These are phyloP conservation scores for Ophiognomonia clavigignenti-juglandacearum DNA, from an alignment of 2,329 filamentous ascomycete species.

Conservation along the genomic window DNA sequence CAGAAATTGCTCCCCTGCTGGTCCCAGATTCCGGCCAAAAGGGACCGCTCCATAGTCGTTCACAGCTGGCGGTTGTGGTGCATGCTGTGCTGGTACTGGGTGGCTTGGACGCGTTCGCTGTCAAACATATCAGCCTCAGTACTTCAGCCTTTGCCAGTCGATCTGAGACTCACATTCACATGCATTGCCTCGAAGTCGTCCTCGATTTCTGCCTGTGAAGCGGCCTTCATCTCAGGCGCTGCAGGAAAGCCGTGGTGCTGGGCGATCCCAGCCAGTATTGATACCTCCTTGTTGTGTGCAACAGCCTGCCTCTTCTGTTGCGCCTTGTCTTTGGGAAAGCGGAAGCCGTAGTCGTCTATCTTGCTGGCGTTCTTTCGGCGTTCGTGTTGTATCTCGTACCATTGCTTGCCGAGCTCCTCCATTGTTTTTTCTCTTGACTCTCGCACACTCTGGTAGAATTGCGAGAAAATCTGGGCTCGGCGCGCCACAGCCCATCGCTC, in stretches of 20 bases:
- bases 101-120: conserved; percentile 27
- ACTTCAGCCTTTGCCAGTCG: not conserved
- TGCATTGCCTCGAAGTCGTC: conserved; percentile 87
- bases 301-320: conserved; percentile 81
- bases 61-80: conserved; percentile 28
- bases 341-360: conserved; percentile 75
- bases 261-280: conserved; percentile 80
- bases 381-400: conserved; percentile 89
- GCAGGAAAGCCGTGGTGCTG: conserved; percentile 97
- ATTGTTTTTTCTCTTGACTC: conserved; percentile 77
- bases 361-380: conserved; percentile 65
- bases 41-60: conserved; percentile 45
- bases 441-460: conserved; percentile 83
- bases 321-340: conserved; percentile 70
- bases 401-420: conserved; percentile 78
- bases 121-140: conserved; percentile 4
- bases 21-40: conserved; percentile 47
- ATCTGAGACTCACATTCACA: conserved; percentile 64
- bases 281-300: conserved; percentile 93
- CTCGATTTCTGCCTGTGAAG: conserved; percentile 69
- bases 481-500: conserved; percentile 73
- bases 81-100: conserved; percentile 28
- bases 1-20: conserved; percentile 80
- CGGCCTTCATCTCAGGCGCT: conserved; percentile 76
- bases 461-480: conserved; percentile 79